Evolutionary conservation across 352 stramenopile genomes (phyloP), one percentile per base, ranked within the genome.

Genomic region (Globisporangium perplexum): DNA sequence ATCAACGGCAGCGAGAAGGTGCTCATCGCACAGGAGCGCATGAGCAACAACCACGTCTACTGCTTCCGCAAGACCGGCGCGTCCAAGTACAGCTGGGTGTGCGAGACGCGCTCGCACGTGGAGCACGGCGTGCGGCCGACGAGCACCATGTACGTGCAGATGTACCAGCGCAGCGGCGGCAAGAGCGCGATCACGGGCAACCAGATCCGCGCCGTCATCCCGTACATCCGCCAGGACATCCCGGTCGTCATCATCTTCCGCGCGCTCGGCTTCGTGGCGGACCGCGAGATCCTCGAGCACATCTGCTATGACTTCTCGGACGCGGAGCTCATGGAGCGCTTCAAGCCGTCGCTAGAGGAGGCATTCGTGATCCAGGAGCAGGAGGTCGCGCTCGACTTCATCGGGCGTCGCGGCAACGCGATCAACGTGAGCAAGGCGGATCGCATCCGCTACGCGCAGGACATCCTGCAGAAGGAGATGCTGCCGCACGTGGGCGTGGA

Each of bases 11-110:
- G 84, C 42, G 95, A 98, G 61, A 98, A 98, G 71, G 97, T 99
- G 53, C 91, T 99, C 44, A 98, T 99, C 65, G 97, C 97, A 0
- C 97, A 99, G 67, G 98, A 99, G 66, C 88, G 97, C 36, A 98
- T 99, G 85, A 98, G 88, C 50, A 99, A 99, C 74, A 99, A 99
- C 88, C 96, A 99, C 75, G 97, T 99, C 17, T 99, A 99, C 77
- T 98, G 96, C 36, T 99, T 99, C 74, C 80, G 96, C 57, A 99
- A 99, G 86, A 98, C 97, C 57, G 91, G 95, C 49, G 93, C 96
- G 18, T 96, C 83, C 69, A 99, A 99, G 72, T 96, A 95, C 72
- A 91, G 71, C 28, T 97, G 88, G 88, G 93, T 98, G 10, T 98
- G 97, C 65, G 96, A 99, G 69, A 98, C 94, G 7, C 80, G 96